Conservation (phyloP, 768 basidiomycete genomes). For the Fistulinella prunicolor region DNA sequence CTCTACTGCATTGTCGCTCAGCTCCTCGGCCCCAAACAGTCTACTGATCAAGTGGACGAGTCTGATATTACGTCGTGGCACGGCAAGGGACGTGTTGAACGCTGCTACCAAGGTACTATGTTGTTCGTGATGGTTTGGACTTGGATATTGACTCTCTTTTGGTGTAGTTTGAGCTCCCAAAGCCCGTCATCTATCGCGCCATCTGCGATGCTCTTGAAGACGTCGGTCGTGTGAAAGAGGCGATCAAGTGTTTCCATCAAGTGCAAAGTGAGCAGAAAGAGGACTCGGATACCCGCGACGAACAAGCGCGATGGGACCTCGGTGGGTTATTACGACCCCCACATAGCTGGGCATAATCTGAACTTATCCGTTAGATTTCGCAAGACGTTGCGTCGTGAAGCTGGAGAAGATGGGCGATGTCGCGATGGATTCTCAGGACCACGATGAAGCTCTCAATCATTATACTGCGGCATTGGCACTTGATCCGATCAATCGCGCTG, state of each 20-base stretch:
- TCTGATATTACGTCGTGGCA: neutral
- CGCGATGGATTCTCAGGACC: neutral
- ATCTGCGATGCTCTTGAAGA: conserved; percentile 1
- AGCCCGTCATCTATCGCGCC: neutral
- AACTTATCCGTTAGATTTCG: neutral
- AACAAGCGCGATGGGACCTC: conserved; percentile 1
- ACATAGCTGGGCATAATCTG: neutral
- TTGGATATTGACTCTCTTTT: neutral
- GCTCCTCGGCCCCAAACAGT: neutral
- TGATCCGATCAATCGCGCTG: neutral
- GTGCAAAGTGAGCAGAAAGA: neutral
- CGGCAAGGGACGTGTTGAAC: neutral
- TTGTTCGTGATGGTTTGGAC: neutral
- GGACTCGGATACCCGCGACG: neutral
- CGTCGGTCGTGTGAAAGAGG: neutral
- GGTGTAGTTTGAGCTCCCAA: conserved; percentile 3
- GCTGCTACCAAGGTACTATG: conserved; percentile 2
- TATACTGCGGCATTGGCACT: neutral
- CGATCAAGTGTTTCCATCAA: conserved; percentile 2
- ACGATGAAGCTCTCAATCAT: neutral
- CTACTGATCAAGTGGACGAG: neutral
- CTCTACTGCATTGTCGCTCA: neutral
- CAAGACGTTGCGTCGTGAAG: neutral
- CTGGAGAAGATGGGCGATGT: neutral
- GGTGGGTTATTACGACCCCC: neutral